phyloP scores from a whole-genome alignment of 164 flowering plant genomes.

The Umbellularia californica region DNA sequence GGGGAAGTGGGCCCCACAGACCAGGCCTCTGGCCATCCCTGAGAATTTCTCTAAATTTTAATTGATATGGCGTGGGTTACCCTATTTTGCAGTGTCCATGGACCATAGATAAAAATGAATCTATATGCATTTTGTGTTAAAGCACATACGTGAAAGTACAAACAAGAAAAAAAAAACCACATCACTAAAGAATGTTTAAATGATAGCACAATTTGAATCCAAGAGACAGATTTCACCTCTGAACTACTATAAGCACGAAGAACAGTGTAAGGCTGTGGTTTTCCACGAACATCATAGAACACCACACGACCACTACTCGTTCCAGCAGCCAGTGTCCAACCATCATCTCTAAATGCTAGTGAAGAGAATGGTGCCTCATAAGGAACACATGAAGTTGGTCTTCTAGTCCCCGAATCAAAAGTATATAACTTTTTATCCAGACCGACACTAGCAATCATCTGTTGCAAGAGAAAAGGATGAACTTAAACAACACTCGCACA shows the following conservation, averaged over 20 bases:
- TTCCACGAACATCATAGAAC: slow-evolving; percentile 95
- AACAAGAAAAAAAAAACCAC: background rate
- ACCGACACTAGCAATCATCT: slow-evolving; percentile 85
- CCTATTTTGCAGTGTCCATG: too few relatives aligned
- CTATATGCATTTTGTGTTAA: background rate
- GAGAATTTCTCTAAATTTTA: too few relatives aligned
- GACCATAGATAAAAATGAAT: too few relatives aligned
- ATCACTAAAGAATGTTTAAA: slow-evolving; percentile 1
- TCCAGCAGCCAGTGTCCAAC: slow-evolving; percentile 86
- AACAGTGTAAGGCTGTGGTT: slow-evolving; percentile 80
- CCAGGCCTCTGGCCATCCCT: too few relatives aligned
- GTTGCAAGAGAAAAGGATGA: slow-evolving; percentile 8
- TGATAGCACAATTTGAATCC: background rate
- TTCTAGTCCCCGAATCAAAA: slow-evolving; percentile 70
- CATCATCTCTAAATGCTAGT: slow-evolving; percentile 90
- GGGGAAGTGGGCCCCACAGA: too few relatives aligned
- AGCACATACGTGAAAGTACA: background rate
- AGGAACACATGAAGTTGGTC: slow-evolving; percentile 55
- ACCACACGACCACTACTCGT: slow-evolving; percentile 85
- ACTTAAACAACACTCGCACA: background rate
- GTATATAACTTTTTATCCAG: slow-evolving; percentile 86
- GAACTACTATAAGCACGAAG: slow-evolving; percentile 84
- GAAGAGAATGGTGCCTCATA: slow-evolving; percentile 95
- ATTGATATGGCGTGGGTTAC: too few relatives aligned
- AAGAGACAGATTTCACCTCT: slow-evolving; percentile 46